Conservation (phyloP, 306 rosid genomes). For the Trichosanthes cucumerina region DNA sequence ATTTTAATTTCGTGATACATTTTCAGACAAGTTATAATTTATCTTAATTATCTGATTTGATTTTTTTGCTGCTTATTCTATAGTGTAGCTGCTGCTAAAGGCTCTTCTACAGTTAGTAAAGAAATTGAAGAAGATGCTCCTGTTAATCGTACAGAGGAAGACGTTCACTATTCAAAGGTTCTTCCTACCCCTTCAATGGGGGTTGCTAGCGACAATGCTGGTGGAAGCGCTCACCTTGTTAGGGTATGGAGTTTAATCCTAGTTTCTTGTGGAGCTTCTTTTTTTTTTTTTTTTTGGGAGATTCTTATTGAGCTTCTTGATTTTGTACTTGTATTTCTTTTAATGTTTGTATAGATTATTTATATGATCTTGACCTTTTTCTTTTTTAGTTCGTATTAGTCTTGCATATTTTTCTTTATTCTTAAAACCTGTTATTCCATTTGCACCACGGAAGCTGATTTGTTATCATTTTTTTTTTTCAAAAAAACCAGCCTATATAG, state of each 20-base stretch:
- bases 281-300: too few relatives aligned
- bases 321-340: neutral
- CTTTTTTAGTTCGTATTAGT: neutral
- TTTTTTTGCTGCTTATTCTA: slow-evolving; percentile 8
- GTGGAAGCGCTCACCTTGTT: slow-evolving; percentile 45
- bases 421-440: neutral
- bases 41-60: neutral
- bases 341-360: neutral
- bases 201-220: slow-evolving; percentile 55
- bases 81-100: slow-evolving; percentile 50
- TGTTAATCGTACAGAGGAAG: slow-evolving; percentile 25
- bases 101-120: slow-evolving; percentile 30
- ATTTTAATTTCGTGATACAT: neutral
- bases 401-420: neutral
- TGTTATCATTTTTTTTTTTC: neutral
- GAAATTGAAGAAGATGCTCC: slow-evolving; percentile 40
- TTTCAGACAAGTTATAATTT: neutral
- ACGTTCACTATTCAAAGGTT: slow-evolving; percentile 28
- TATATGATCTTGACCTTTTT: neutral
- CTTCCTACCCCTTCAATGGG: slow-evolving; percentile 48
- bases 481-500: neutral
- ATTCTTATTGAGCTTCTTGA: neutral
- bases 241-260: slow-evolving; percentile 32
- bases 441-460: neutral
- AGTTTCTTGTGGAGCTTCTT: neutral